Evolutionary conservation across 2,329 filamentous ascomycete species (phyloP), one percentile per base, ranked within the genome.

Genomic region (Trichophyton schoenleinii): DNA sequence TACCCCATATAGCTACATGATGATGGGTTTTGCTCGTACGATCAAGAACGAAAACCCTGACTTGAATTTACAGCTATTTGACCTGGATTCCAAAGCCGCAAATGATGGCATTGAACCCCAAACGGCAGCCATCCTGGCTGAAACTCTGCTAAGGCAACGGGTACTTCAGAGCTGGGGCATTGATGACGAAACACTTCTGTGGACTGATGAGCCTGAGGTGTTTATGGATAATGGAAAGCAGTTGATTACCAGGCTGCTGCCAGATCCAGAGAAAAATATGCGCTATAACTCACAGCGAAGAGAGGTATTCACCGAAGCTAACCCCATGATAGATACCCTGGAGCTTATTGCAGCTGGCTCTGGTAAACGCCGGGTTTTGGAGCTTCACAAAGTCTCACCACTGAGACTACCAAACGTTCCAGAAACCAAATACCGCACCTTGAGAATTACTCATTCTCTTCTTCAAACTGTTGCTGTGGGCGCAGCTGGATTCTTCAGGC

Each of bases 1-100:
- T 34, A 38, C 25, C 15, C 52, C 52, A 8, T 57, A 57, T 57
- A 34, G 28, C 18, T 57, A 57, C 25, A 62, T 62, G 61, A 52
- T 49, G 31, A 59, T 49, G 42, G 61, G 61, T n/a, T 22, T 60
- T 15, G 61, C 61, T 15, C 57, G 57, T 20, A 41, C 57, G 8
- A 49, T 62, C 15, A 59, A 15, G 7, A 55, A 18, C 3, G 57
- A 62, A 20, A 60, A 55, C 20, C 55, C 57, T 20, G 42, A 46
- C 22, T 34, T 62, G 4, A 48, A 46, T 48, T 57, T 62, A 34
- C 28, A 20, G 9, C 11, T 48, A 48, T 48, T 48, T 13, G 44
- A 57, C 28, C 22, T 57, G 11, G 34, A 57, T n/a, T 38, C n/a
- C 52, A 34, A 57, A 6, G 6, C 34, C 3, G 13, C 34, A 15